These are phyloP conservation scores for Ophiostoma triangulosporum DNA, from an alignment of 2,329 filamentous ascomycete species.

Conservation along the genomic window DNA sequence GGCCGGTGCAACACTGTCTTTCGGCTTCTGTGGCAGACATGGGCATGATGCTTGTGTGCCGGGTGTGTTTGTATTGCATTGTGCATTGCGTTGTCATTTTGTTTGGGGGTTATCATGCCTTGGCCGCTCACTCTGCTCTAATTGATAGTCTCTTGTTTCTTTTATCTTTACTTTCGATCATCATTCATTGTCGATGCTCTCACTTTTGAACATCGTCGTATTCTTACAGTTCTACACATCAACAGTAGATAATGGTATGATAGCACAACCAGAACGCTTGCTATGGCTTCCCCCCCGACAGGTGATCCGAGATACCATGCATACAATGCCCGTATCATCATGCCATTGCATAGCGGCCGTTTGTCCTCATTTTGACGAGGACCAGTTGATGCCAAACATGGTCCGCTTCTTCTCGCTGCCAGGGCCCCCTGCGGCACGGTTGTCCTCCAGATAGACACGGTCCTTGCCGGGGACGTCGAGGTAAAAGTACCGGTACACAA, in stretches of 20 bases:
- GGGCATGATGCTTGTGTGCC: too few species aligned
- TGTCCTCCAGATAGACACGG: constrained; percentile 51
- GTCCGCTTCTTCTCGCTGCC: constrained; percentile 27
- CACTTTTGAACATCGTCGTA: neutral
- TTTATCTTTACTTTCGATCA: neutral
- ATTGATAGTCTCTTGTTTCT: neutral
- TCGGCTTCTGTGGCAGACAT: too few species aligned
- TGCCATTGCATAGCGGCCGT: neutral
- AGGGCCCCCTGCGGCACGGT: constrained; percentile 17
- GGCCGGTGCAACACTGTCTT: too few species aligned
- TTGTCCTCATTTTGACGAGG: neutral
- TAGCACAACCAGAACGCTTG: neutral
- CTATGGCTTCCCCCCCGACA: neutral
- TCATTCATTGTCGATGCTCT: constrained; percentile 1
- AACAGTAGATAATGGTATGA: neutral
- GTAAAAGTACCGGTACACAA: constrained; percentile 66
- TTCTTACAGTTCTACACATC: neutral
- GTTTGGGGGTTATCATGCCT: neutral
- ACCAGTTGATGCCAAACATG: constrained; percentile 51
- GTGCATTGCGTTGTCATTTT: neutral
- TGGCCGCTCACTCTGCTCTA: neutral
- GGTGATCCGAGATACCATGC: neutral
- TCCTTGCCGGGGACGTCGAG: constrained; percentile 64
- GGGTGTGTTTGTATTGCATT: too few species aligned
- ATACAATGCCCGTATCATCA: neutral